Evolutionary conservation across 208 protist genomes (phyloP).

Genomic region (Vickermania spadyakhi): DNA sequence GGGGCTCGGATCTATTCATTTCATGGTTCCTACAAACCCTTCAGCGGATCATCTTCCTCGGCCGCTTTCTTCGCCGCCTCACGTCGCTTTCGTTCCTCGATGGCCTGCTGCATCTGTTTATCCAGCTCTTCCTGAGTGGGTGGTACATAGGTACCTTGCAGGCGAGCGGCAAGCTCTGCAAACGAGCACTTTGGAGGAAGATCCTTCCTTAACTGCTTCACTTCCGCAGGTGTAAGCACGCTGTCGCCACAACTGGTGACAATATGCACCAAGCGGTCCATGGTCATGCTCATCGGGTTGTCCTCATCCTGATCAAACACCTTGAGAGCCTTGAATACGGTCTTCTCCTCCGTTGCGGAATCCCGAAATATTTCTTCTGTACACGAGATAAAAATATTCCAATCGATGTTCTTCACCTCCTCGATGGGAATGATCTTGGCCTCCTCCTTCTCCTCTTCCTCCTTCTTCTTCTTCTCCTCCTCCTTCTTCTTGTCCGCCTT

Average conservation of each 20-base stretch:
- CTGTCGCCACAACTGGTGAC: conserved; percentile 76
- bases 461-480: conserved; percentile 8
- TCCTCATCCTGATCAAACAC: conserved; percentile 27
- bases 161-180: conserved; percentile 60
- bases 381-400: conserved; percentile 89
- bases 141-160: conserved; percentile 76
- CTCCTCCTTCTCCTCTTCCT: conserved; percentile 18
- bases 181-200: conserved; percentile 42
- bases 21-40: conserved; percentile 24
- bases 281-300: conserved; percentile 17
- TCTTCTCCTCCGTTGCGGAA: conserved; percentile 46
- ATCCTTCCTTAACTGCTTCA: conserved; percentile 40
- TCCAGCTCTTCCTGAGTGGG: conserved; percentile 71
- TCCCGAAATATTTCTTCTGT: conserved; percentile 76
- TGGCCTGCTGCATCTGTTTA: conserved; percentile 22
- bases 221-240: conserved; percentile 70
- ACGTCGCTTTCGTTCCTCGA: conserved; percentile 30
- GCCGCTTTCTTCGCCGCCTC: conserved; percentile 31
- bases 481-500: conserved; percentile 3
- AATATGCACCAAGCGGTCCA: conserved; percentile 43
- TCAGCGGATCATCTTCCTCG: conserved; percentile 27
- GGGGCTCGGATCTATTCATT: no score
- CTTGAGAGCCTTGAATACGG: conserved; percentile 48
- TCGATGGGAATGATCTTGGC: conserved; percentile 64
- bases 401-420: conserved; percentile 91